A percentile compares a stretch with the other conserved stretches of the same genome.
phyloP scores from a whole-genome alignment of 139 green algal species.

The Auxenochlorella pyrenoidosa region DNA sequence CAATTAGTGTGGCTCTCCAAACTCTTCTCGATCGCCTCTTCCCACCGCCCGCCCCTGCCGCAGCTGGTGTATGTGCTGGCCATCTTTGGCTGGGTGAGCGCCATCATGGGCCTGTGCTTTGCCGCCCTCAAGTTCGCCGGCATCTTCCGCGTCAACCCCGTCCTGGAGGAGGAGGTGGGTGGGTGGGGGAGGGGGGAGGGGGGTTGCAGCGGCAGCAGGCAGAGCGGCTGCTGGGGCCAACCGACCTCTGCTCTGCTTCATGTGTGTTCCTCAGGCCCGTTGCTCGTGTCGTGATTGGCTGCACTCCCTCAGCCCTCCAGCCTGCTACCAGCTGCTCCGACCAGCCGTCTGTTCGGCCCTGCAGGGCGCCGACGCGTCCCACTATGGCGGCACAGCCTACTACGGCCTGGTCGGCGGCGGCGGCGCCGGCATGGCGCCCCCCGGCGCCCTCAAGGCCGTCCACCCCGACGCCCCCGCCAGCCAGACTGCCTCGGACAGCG shows the following conservation, averaged over 20 bases:
- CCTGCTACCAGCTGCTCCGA: neutral
- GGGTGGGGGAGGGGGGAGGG: neutral
- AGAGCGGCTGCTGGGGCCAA: neutral
- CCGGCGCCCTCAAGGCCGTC: neutral
- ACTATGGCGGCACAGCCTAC: constrained; percentile 29
- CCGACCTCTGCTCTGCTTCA: too few species aligned
- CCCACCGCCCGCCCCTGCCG: neutral
- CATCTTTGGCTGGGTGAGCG: constrained; percentile 70
- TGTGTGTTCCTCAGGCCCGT: too few species aligned
- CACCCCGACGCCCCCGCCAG: neutral
- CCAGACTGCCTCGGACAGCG: neutral
- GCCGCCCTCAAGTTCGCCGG: constrained; percentile 68
- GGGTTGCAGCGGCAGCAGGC: neutral
- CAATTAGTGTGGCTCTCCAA: too few species aligned
- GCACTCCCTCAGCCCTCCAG: neutral
- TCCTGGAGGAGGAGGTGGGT: constrained; percentile 18
- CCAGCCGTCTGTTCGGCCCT: neutral
- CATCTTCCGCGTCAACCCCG: constrained; percentile 66
- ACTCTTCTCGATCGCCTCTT: too few species aligned
- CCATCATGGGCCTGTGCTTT: constrained; percentile 72
- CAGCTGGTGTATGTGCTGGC: constrained; percentile 60
- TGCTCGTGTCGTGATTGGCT: too few species aligned
- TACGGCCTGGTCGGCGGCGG: neutral
- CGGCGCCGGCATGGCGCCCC: too few species aligned
- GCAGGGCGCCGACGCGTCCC: constrained; percentile 22